Evolutionary conservation across 2,329 filamentous ascomycete species (phyloP).

Genomic region (Amylocarpus encephaloides): DNA sequence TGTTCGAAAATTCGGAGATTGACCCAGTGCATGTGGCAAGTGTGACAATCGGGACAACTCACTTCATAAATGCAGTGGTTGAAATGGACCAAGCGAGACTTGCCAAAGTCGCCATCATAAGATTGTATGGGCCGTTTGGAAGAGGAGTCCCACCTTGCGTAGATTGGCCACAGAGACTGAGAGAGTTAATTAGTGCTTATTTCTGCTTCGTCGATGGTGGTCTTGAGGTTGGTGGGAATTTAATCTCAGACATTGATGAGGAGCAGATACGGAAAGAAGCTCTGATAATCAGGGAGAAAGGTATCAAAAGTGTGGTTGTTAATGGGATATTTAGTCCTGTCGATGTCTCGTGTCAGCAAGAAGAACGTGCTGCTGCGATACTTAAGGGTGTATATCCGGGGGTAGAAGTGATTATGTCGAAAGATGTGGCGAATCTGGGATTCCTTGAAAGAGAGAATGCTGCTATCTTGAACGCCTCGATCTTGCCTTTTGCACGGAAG

Average conservation of each 20-base stretch:
- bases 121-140: conserved; percentile 42
- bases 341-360: conserved; percentile 46
- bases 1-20: conserved; percentile 19
- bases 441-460: conserved; percentile 57
- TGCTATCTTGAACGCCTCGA: conserved; percentile 57
- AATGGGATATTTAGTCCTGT: conserved; percentile 53
- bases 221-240: conserved; percentile 43
- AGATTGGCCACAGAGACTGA: conserved; percentile 39
- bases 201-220: conserved; percentile 40
- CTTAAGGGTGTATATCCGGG: conserved; percentile 33
- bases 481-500: conserved; percentile 48
- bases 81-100: conserved; percentile 24
- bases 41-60: conserved; percentile 34
- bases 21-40: conserved; percentile 13
- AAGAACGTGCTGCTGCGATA: conserved; percentile 37
- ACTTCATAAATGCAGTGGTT: conserved; percentile 30
- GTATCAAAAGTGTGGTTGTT: conserved; percentile 36
- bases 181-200: conserved; percentile 37
- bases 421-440: conserved; percentile 20
- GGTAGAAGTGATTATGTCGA: conserved; percentile 43
- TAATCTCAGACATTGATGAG: conserved; percentile 35
- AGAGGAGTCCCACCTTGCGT: conserved; percentile 40
- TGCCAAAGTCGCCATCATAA: conserved; percentile 40
- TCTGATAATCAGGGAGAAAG: conserved; percentile 16
- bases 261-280: conserved; percentile 36